phyloP scores from a whole-genome alignment of 805 yeast species.

The Myxozyma mucilagina region DNA sequence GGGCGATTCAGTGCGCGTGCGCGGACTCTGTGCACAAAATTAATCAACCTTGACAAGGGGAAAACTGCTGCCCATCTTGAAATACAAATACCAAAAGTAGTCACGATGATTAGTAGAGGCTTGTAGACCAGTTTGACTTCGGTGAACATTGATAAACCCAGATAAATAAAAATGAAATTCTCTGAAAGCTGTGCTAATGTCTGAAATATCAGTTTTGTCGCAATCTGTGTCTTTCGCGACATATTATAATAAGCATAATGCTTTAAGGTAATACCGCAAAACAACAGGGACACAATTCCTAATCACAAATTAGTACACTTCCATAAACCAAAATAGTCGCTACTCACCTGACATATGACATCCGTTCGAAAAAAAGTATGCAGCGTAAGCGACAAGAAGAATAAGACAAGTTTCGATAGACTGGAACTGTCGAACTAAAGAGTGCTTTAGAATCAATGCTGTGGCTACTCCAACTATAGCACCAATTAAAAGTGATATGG shows the following conservation, averaged over 20 bases:
- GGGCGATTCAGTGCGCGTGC: constrained; percentile 41
- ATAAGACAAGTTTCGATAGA: constrained; percentile 94
- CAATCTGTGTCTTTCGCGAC: constrained; percentile 96
- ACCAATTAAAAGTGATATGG: constrained; percentile 88
- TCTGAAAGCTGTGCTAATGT: constrained; percentile 92
- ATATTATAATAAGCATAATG: constrained; percentile 97
- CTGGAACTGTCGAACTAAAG: constrained; percentile 92
- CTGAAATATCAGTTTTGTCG: constrained; percentile 93
- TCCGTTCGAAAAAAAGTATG: constrained; percentile 96
- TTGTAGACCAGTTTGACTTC: constrained; percentile 94
- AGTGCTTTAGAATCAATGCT: constrained; percentile 86
- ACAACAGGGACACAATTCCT: constrained; percentile 59
- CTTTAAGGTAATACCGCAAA: constrained; percentile 94
- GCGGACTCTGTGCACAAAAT: constrained; percentile 69
- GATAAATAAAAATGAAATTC: constrained; percentile 91
- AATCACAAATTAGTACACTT: not conserved
- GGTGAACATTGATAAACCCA: constrained; percentile 92
- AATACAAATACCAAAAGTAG: constrained; percentile 81
- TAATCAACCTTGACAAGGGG: constrained; percentile 83
- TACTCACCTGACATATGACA: constrained; percentile 92
- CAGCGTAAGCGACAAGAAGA: constrained; percentile 86
- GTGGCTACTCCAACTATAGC: constrained; percentile 82
- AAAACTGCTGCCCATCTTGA: constrained; percentile 98
- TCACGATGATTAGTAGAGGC: constrained; percentile 86
- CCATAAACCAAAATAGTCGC: not conserved